Evolutionary conservation across 768 basidiomycete species (phyloP).

Genomic region (Omphalotus guepiniiformis): DNA sequence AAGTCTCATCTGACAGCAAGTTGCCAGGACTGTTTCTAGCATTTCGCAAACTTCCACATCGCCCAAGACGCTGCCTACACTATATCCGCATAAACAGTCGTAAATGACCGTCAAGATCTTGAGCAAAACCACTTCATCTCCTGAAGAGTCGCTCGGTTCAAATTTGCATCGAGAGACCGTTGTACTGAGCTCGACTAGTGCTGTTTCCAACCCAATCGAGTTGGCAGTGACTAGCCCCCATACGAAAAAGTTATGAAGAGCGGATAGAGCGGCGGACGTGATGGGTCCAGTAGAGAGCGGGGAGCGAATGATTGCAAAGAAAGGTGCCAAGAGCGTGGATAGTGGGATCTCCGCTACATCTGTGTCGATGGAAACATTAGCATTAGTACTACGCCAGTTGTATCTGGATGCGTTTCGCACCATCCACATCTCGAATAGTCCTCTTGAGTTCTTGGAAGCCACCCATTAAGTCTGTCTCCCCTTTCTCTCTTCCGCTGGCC

Average conservation of each 20-base stretch:
- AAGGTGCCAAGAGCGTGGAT: slow-evolving; percentile 70
- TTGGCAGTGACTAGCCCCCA: slow-evolving; percentile 64
- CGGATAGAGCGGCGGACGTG: slow-evolving; percentile 87
- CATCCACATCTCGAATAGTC: slow-evolving; percentile 62
- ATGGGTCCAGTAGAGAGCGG: slow-evolving; percentile 95
- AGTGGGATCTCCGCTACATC: slow-evolving; percentile 60
- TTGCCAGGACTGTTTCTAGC: slow-evolving; percentile 95
- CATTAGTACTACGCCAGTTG: slow-evolving; percentile 10
- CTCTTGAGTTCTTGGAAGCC: slow-evolving; percentile 87
- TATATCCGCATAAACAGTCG: slow-evolving; percentile 65
- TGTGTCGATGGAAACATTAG: slow-evolving; percentile 23
- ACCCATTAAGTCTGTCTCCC: slow-evolving; percentile 82
- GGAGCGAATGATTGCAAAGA: slow-evolving; percentile 90
- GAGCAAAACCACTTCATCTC: slow-evolving; percentile 92
- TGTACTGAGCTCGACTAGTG: slow-evolving; percentile 79
- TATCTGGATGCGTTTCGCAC: too few relatives aligned
- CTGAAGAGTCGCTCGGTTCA: slow-evolving; percentile 95
- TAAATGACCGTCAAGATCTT: slow-evolving; percentile 89
- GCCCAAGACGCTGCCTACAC: slow-evolving; percentile 67
- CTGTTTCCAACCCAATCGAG: slow-evolving; percentile 54
- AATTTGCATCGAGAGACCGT: slow-evolving; percentile 96
- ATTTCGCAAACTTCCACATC: slow-evolving; percentile 98
- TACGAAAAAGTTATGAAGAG: slow-evolving; percentile 85
- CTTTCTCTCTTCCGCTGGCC: slow-evolving; percentile 46
- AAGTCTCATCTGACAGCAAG: slow-evolving; percentile 95